A percentile compares a stretch with the other conserved stretches of the same genome.
Conservation (phyloP, 495 filamentous ascomycete genomes). For the Xylaria curta region DNA sequence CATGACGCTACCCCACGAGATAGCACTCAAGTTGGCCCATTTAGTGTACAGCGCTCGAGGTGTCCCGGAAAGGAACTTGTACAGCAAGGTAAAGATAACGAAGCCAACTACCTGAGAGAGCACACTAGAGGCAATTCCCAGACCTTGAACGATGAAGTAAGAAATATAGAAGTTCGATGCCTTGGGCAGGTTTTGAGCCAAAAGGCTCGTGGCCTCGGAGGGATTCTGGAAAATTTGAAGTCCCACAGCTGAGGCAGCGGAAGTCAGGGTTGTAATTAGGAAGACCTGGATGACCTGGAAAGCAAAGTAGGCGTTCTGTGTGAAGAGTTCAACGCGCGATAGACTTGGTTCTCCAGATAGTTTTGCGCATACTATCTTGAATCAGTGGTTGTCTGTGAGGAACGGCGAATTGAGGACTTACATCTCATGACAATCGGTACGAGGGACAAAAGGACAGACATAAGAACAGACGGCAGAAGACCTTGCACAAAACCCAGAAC, state of each 20-base stretch:
- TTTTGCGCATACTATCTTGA: constrained; percentile 66
- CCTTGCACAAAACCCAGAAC: constrained; percentile 86
- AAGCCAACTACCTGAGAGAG: constrained; percentile 81
- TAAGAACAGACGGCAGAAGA: constrained; percentile 78
- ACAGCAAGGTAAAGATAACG: constrained; percentile 77
- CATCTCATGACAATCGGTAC: constrained; percentile 80
- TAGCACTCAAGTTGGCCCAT: constrained; percentile 65
- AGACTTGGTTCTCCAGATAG: constrained; percentile 78
- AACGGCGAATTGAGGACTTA: constrained; percentile 34
- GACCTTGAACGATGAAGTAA: constrained; percentile 92
- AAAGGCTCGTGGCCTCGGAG: constrained; percentile 60
- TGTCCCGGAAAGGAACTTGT: constrained; percentile 65
- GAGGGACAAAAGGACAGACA: constrained; percentile 88
- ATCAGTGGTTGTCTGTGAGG: constrained; percentile 21
- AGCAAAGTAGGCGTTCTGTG: constrained; percentile 90
- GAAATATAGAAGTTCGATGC: constrained; percentile 94
- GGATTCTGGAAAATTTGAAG: constrained; percentile 71
- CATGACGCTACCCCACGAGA: constrained; percentile 88
- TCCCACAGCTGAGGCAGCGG: constrained; percentile 72
- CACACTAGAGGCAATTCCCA: constrained; percentile 78
- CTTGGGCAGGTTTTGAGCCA: constrained; percentile 77
- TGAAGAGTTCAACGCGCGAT: constrained; percentile 81
- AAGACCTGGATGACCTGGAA: constrained; percentile 98
- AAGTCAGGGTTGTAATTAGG: constrained; percentile 81
- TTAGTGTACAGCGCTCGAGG: constrained; percentile 65